Conservation (phyloP, 345 rosid genomes). For the Gossypium arboreum region DNA sequence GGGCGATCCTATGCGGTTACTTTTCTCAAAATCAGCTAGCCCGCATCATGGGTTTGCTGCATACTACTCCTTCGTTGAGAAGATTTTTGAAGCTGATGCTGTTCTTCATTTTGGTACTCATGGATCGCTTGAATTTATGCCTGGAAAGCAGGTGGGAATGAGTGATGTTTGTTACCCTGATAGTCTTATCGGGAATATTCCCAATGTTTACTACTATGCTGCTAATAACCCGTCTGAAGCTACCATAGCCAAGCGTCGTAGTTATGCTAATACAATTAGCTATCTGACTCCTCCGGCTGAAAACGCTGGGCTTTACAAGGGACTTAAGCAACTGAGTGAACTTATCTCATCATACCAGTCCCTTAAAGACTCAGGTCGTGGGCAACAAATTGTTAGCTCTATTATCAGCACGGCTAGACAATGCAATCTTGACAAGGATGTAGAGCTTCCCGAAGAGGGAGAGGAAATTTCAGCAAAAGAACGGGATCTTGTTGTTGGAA, state of each 20-base stretch:
- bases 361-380: slow-evolving; percentile 89
- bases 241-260: slow-evolving; percentile 92
- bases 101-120: slow-evolving; percentile 99
- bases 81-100: slow-evolving; percentile 90
- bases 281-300: slow-evolving; percentile 98
- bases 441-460: slow-evolving; percentile 80
- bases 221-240: slow-evolving; percentile 99
- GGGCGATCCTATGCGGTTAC: slow-evolving; percentile 96
- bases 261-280: slow-evolving; percentile 96
- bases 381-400: slow-evolving; percentile 86
- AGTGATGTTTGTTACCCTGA: slow-evolving; percentile 93
- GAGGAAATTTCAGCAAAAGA: slow-evolving; percentile 66
- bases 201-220: slow-evolving; percentile 92
- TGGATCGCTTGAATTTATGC: slow-evolving; percentile 98
- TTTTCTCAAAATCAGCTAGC: slow-evolving; percentile 96
- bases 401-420: slow-evolving; percentile 92
- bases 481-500: slow-evolving; percentile 87
- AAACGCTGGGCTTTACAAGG: slow-evolving; percentile 98
- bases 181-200: slow-evolving; percentile 95
- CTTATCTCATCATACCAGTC: slow-evolving; percentile 96
- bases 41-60: slow-evolving; percentile 99
- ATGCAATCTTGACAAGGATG: slow-evolving; percentile 97
- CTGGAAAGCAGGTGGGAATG: slow-evolving; percentile 99
- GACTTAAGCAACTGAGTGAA: slow-evolving; percentile 93
- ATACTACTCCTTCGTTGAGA: slow-evolving; percentile 90